A percentile compares a stretch with the other conserved stretches of the same genome.
Evolutionary conservation across 345 rosid species (phyloP).

Genomic region (Gossypium longicalyx): DNA sequence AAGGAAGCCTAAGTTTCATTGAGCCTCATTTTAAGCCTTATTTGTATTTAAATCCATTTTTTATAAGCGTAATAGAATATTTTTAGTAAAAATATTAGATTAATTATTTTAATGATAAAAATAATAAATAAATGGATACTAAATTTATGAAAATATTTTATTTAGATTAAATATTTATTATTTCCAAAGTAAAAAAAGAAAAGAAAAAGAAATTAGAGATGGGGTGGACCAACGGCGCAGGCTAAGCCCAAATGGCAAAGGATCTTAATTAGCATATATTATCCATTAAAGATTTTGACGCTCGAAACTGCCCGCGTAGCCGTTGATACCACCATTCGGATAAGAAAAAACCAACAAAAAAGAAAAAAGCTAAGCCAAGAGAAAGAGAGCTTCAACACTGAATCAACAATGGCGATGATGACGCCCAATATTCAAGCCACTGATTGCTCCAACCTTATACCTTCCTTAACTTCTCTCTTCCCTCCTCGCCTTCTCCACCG

Average conservation of each 20-base stretch:
- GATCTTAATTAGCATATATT: conserved; percentile 11
- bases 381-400: neutral
- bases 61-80: too few species aligned
- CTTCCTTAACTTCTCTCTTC: conserved; percentile 32
- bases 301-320: conserved; percentile 22
- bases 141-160: too few species aligned
- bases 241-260: neutral
- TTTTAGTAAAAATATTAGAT: too few species aligned
- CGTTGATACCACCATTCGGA: conserved; percentile 31
- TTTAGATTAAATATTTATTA: too few species aligned
- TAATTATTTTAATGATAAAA: too few species aligned
- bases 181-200: too few species aligned
- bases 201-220: too few species aligned
- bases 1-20: too few species aligned
- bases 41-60: too few species aligned
- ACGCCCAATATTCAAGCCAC: conserved; percentile 38
- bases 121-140: too few species aligned
- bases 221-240: too few species aligned
- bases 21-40: too few species aligned
- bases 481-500: conserved; percentile 27
- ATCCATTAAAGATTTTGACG: conserved; percentile 13
- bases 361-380: neutral
- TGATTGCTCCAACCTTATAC: conserved; percentile 29
- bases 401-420: conserved; percentile 16
- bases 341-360: conserved; percentile 19